Percentiles rank a stretch among this genome's conserved stretches.
These are phyloP conservation scores for Suhomyces chickasaworum DNA, from an alignment of 1,139 yeast genomes.

Conservation along the genomic window DNA sequence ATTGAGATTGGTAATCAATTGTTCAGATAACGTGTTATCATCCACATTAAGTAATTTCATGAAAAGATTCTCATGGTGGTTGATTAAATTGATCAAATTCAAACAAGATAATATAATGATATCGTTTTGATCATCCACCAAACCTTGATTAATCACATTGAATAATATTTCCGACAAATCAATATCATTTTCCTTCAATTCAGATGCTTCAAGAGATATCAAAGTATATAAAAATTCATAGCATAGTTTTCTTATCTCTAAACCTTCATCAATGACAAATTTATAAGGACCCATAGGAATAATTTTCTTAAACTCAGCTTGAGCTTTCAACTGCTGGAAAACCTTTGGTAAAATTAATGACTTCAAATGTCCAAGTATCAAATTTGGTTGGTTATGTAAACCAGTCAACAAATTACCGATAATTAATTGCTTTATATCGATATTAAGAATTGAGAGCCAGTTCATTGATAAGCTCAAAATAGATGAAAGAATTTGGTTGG, in stretches of 20 bases:
- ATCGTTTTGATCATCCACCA: slow-evolving; percentile 43
- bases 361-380: slow-evolving; percentile 17
- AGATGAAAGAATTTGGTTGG: slow-evolving; percentile 15
- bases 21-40: slow-evolving; percentile 23
- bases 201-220: slow-evolving; percentile 27
- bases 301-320: slow-evolving; percentile 58
- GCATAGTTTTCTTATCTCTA: slow-evolving; percentile 71
- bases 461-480: slow-evolving; percentile 14
- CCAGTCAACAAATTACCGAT: slow-evolving; percentile 63
- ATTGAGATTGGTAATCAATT: slow-evolving; percentile 27
- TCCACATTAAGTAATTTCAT: slow-evolving; percentile 21
- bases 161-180: slow-evolving; percentile 28
- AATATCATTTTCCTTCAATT: slow-evolving; percentile 21
- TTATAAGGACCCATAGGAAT: slow-evolving; percentile 90
- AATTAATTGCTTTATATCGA: slow-evolving; percentile 56
- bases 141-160: slow-evolving; percentile 36
- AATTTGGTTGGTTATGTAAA: slow-evolving; percentile 44
- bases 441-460: slow-evolving; percentile 28
- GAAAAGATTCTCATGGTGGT: slow-evolving; percentile 21
- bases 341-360: slow-evolving; percentile 45
- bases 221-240: slow-evolving; percentile 71
- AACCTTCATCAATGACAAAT: slow-evolving; percentile 77
- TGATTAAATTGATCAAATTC: slow-evolving; percentile 34
- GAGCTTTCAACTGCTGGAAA: slow-evolving; percentile 57
- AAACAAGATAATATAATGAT: slow-evolving; percentile 40